Evolutionary conservation across 1,284 basidiomycete species (phyloP).

Genomic region (Ustilago vetiveriae): DNA sequence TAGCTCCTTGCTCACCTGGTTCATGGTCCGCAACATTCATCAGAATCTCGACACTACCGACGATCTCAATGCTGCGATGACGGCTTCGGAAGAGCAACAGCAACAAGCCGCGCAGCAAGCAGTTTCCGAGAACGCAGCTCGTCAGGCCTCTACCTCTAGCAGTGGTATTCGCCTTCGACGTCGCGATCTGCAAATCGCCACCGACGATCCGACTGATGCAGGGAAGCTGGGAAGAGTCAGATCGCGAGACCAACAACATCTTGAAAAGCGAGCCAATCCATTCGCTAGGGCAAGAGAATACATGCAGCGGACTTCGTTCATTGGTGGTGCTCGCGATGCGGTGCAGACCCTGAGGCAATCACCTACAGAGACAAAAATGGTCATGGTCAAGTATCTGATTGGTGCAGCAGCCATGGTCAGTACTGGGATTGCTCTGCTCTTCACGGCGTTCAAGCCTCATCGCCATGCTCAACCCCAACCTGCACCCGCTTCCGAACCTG

Average conservation of each 20-base stretch:
- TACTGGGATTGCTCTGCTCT: not conserved
- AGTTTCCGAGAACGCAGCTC: conserved; percentile 1
- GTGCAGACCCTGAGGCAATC: not conserved
- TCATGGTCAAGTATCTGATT: conserved; percentile 2
- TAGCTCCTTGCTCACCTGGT: not conserved
- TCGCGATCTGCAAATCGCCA: not conserved
- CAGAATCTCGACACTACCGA: conserved; percentile 2
- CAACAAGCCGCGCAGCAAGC: conserved; percentile 7
- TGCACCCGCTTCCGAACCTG: not conserved
- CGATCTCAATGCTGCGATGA: conserved; percentile 4
- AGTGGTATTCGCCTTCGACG: not conserved
- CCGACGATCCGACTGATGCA: not conserved
- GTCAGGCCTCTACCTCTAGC: not conserved
- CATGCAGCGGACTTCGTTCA: not conserved
- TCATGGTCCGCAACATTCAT: not conserved
- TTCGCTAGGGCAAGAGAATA: not conserved
- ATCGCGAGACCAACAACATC: not conserved
- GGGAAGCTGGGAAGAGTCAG: no score
- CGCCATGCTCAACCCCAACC: not conserved
- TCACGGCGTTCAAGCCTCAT: not conserved
- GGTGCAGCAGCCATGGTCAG: conserved; percentile 2
- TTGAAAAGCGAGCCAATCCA: conserved; percentile 12
- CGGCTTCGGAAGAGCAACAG: conserved; percentile 1
- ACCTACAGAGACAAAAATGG: not conserved
- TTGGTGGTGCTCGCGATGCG: not conserved